Base-by-base conservation (phyloP, 805 yeast species). In the Cyberlindnera maritima region DNA sequence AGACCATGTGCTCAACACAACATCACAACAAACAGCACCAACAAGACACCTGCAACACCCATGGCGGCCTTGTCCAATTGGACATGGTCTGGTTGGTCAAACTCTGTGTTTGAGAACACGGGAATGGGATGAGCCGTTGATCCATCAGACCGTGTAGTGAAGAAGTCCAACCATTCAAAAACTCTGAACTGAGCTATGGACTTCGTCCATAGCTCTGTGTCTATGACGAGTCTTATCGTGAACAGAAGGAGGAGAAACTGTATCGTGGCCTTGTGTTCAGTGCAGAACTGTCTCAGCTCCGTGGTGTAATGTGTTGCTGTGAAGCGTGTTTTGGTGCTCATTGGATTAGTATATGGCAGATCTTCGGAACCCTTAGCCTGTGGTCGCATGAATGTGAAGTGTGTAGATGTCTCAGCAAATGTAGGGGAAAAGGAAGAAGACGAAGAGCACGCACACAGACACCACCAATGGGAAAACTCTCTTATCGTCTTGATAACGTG, bases 61-160 rank as follows among this genome's bases (percentile, higher is more conserved):
- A 46, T 41, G 4, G n/a, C 26, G 2, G 11, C 29, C 28, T 46
- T 46, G 18, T 38, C 20, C 17, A 46, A 38, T 4, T 33, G 36
- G 17, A 40, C 9, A 13, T 46, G 49, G n/a, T 46, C 49, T 2
- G 26, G 12, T 13, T 41, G 45, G 17, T 37, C 28, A 34, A 49
- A 41, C 11, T 40, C 32, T 12, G 33, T 11, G 5, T 19, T 6
- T 4, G 26, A 17, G 18, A 44, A 39, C 13, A 34, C 42, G 2
- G 42, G 18, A 9, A 25, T 14, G 17, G 8, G 25, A 5, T 21
- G 25, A n/a, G 17, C 11, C 13, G 13, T 28, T 6, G 13, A 7
- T 7, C 31, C 31, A 28, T 28, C n/a, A 28, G 31, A 14, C n/a
- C 14, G 5, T 28, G n/a, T 19, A 17, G 31, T 31, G 18, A 10